Base-by-base conservation (phyloP, 2,329 filamentous ascomycete species). In the Pezicula rhizophila region DNA sequence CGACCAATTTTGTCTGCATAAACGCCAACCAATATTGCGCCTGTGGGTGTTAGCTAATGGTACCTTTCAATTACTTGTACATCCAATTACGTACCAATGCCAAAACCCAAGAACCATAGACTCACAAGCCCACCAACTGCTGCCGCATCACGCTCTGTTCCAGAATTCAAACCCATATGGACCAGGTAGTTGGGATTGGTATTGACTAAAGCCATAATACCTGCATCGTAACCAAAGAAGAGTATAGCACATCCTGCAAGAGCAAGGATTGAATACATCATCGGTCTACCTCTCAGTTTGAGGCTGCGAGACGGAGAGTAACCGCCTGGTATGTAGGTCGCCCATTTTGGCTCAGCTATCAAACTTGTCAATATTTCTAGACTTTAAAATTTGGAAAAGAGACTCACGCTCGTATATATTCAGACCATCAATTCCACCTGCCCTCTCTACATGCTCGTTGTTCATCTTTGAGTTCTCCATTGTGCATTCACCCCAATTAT, bases 281-380 rank as follows among this genome's bases (percentile, higher is more conserved):
- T 47, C 5, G 37, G 25, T 31, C 20, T 42, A 3, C 46, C 46
- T 33, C 23, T 25, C 12, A 42, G 37, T 17, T 47, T 47, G 25
- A 47, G 25, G 12, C 46, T 42, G 33, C 46, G 37, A 14, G 37
- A 33, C 5, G 46, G 23, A n/a, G 46, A 47, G 23, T 47, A 47
- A 4, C 46, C 37, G 7, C 46, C 46, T 23, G 46, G 46, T 14
- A 47, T 47, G 33, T 47, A 47, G 5, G n/a, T 15, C 10, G 46
- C 23, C 17, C 6, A 47, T 42, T 42, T 47, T 12, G 37, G 33
- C 20, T 47, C 37, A 34, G 37, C 46, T 47, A 11, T 18, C 14
- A 15, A 38, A 12, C 8, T 20, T 15, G 35, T 38, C 18, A 38
- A 8, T 38, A 88, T 84, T 12, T 87, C 80, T 5, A 5, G 23